These are phyloP conservation scores for Collybia sordida DNA, from an alignment of 768 basidiomycete species.

Conservation along the genomic window DNA sequence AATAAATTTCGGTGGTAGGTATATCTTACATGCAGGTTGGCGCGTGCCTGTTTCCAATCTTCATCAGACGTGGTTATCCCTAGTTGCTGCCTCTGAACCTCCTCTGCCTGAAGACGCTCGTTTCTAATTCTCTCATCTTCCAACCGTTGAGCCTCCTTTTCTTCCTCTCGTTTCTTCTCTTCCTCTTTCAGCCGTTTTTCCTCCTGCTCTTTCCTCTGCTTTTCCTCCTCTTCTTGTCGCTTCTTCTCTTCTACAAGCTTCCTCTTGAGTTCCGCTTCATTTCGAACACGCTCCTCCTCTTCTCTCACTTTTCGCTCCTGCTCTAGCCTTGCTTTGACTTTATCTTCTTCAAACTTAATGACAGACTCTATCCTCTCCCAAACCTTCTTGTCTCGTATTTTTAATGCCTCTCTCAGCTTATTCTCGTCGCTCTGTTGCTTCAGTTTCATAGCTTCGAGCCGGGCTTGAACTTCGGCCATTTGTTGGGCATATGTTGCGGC, in stretches of 20 bases:
- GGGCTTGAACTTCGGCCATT: slow-evolving; percentile 46
- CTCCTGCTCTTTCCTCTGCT: slow-evolving; percentile 41
- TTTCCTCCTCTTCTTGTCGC: slow-evolving; percentile 48
- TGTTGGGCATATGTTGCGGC: slow-evolving; percentile 47
- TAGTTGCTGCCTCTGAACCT: slow-evolving; percentile 34
- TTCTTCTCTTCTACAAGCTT: slow-evolving; percentile 40
- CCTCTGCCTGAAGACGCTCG: slow-evolving; percentile 32
- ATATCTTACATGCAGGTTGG: slow-evolving; percentile 50
- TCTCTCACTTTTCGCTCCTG: slow-evolving; percentile 53
- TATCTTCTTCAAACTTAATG: slow-evolving; percentile 66
- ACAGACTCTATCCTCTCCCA: slow-evolving; percentile 62
- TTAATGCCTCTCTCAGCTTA: slow-evolving; percentile 43
- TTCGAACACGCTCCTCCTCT: slow-evolving; percentile 45
- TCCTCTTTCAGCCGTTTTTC: slow-evolving; percentile 40
- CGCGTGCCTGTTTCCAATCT: slow-evolving; percentile 64
- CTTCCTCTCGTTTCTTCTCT: slow-evolving; percentile 28
- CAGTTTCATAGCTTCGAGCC: slow-evolving; percentile 42
- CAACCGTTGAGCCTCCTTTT: slow-evolving; percentile 35
- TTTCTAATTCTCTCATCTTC: slow-evolving; percentile 37
- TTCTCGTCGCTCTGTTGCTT: slow-evolving; percentile 47
- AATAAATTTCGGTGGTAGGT: not conserved
- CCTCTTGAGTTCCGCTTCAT: slow-evolving; percentile 45
- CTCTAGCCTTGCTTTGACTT: slow-evolving; percentile 47
- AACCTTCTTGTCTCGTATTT: slow-evolving; percentile 49
- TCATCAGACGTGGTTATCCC: slow-evolving; percentile 57